Percentiles rank a stretch among this genome's conserved stretches.
phyloP scores from a whole-genome alignment of 2,329 filamentous ascomycete species.

The Gnomoniopsis smithogilvyi region DNA sequence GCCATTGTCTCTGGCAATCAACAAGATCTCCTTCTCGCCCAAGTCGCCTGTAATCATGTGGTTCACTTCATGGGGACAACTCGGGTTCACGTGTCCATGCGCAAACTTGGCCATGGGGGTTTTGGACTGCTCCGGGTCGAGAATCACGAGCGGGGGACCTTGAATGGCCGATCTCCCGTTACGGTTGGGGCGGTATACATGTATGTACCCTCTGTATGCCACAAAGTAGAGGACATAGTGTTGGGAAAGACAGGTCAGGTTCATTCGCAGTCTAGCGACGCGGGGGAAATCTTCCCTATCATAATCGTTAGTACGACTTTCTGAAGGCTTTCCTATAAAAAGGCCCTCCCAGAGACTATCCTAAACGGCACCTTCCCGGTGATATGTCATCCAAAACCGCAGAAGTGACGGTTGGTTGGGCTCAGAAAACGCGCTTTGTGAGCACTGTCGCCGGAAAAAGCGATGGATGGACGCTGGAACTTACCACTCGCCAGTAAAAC shows the following conservation, averaged over 20 bases:
- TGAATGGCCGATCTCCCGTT: slow-evolving; percentile 42
- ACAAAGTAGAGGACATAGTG: slow-evolving; percentile 61
- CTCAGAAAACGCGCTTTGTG: too few species aligned
- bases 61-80: slow-evolving; percentile 62
- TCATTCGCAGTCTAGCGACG: slow-evolving; percentile 39
- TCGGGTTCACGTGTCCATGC: slow-evolving; percentile 25
- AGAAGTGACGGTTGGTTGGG: not conserved
- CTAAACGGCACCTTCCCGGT: not conserved
- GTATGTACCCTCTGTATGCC: slow-evolving; percentile 54
- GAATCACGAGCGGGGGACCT: slow-evolving; percentile 46
- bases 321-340: too few species aligned
- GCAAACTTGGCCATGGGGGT: slow-evolving; percentile 10
- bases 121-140: slow-evolving; percentile 26
- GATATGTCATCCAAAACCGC: not conserved
- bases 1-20: slow-evolving; percentile 70
- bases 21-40: slow-evolving; percentile 65
- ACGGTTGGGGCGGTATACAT: slow-evolving; percentile 51
- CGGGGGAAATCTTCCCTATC: slow-evolving; percentile 23
- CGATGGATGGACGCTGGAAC: not conserved
- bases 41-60: slow-evolving; percentile 66
- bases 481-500: slow-evolving; percentile 14
- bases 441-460: too few species aligned
- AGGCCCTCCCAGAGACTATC: not conserved
- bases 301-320: not conserved
- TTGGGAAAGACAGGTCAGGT: slow-evolving; percentile 57